Base-by-base conservation (phyloP, 345 rosid genomes). In the Rubroshorea leprosula region DNA sequence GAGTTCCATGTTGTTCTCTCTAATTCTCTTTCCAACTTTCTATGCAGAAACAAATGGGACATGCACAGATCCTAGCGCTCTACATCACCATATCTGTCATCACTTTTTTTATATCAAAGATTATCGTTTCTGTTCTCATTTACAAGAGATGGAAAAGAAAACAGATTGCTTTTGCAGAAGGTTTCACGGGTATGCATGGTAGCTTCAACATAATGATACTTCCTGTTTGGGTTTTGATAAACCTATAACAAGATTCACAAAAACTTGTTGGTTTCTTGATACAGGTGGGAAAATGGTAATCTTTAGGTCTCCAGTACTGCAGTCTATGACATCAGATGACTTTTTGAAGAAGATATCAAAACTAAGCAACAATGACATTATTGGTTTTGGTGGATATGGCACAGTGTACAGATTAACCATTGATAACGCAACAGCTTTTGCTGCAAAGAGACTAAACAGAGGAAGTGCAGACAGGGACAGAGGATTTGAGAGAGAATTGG, bases 321-420 rank as follows among this genome's bases (percentile, higher is more conserved):
- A 70, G 50, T 81, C 92, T 51, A 62, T 88, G 6, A 70, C 75
- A 16, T 70, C 85, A 0, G 78, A 84, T n/a, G 60, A 72, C 50
- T 57, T 91, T 60, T 52, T 86, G 71, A 78, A 84, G 80, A 84
- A 78, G 72, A 76, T 79, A 20, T 64, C 72, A 46, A 88, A 86
- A 60, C 27, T 84, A 65, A 83, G 72, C 67, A 84, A 68, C 80
- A 80, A 80, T 64, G 98, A 86, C 76, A 77, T 88, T 57, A 79
- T 88, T 16, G 96, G 98, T 0, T 76, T 81, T 0, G 98, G 95
- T 31, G 95, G 95, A 18, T 77, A 66, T 0, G 98, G 98, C 49
- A 86, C 87, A 1, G 98, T 92, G 22, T 84, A 88, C 68, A 76
- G 58, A 64, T 62, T 83, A 80, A 58, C 43, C 13, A 60, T 92